Evolutionary conservation across 768 basidiomycete species (phyloP), one percentile per base, ranked within the genome.

Genomic region (Zangia roseola): DNA sequence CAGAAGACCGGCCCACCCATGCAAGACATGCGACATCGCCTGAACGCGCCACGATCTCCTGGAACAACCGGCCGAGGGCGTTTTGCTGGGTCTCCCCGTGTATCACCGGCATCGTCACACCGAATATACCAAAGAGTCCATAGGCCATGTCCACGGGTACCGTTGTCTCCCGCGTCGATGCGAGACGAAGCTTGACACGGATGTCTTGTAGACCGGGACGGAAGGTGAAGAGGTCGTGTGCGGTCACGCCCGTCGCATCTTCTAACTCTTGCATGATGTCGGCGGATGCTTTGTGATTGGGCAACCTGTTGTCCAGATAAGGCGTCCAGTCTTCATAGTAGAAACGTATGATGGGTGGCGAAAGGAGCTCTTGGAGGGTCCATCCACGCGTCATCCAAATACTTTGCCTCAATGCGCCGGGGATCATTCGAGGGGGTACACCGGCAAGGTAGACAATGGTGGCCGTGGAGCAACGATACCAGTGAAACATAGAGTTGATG

Each of bases 301-400:
- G 13, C 4, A 44, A 52, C 6, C 16, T 31, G 24, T 56, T 19
- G 13, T 50, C 43, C 42, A 59, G 14, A 45, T 61, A 61, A 8
- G 51, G 60, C 0, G 56, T 59, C 60, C 60, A 62, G 37, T 59
- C 53, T 30, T 44, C 39, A 19, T 51, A 43, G 45, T 62, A 61
- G 38, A 61, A 62, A 12, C 59, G 51, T 34, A 61, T 47, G 45
- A 56, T 7, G 3, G 42, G 53, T 14, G 60, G 60, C 1, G 60
- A 56, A 17, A 62, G 56, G 8, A 61, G 53, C 21, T 61, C 60
- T 20, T 61, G 60, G 5, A 61, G 24, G 3, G 60, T 61, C 60
- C 60, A 62, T 31, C 60, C 57, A 4, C 60, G 57, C 7, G 7
- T 52, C 54, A 61, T 53, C 60, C 60, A 61, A 19, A 45, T 3